Percentiles rank a stretch among this genome's conserved stretches.
These are phyloP conservation scores for Mycena amicta DNA, from an alignment of 768 basidiomycete species.

Conservation along the genomic window DNA sequence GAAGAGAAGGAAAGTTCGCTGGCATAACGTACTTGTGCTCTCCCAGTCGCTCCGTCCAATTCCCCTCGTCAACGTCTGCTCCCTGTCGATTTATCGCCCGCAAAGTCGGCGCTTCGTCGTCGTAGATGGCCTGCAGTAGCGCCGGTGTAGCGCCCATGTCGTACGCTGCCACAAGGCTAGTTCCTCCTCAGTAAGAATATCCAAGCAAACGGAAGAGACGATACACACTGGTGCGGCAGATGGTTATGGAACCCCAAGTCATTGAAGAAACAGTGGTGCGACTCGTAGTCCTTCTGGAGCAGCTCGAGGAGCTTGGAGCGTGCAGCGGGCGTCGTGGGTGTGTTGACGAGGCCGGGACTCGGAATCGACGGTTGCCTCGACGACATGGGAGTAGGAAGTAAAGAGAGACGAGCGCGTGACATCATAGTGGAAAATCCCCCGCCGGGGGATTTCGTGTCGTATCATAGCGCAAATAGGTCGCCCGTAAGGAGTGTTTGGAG, in stretches of 20 bases:
- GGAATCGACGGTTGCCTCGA: not conserved
- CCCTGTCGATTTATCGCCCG: constrained; percentile 31
- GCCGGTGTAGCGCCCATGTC: constrained; percentile 41
- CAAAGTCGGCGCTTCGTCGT: constrained; percentile 28
- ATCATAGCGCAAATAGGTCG: too few species aligned
- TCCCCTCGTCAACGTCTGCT: constrained; percentile 30
- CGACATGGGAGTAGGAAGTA: not conserved
- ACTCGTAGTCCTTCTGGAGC: constrained; percentile 37
- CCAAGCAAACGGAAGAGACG: not conserved
- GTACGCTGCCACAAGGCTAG: constrained; percentile 43
- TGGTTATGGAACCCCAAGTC: constrained; percentile 44
- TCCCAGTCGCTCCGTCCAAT: constrained; percentile 40
- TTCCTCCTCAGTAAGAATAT: not conserved
- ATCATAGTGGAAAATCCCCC: too few species aligned
- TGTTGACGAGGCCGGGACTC: constrained; percentile 11
- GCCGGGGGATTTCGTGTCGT: too few species aligned
- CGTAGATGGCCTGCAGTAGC: constrained; percentile 40
- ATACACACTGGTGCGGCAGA: constrained; percentile 44
- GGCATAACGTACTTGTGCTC: constrained; percentile 34
- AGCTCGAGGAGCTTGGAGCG: constrained; percentile 34
- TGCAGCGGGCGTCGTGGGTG: constrained; percentile 27
- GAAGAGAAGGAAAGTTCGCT: not conserved
- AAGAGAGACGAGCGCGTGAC: not conserved
- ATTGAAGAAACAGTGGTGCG: constrained; percentile 42
- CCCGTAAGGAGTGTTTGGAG: too few species aligned